Evolutionary conservation across 352 stramenopile species (phyloP).

Genomic region (Peronospora destructor): DNA sequence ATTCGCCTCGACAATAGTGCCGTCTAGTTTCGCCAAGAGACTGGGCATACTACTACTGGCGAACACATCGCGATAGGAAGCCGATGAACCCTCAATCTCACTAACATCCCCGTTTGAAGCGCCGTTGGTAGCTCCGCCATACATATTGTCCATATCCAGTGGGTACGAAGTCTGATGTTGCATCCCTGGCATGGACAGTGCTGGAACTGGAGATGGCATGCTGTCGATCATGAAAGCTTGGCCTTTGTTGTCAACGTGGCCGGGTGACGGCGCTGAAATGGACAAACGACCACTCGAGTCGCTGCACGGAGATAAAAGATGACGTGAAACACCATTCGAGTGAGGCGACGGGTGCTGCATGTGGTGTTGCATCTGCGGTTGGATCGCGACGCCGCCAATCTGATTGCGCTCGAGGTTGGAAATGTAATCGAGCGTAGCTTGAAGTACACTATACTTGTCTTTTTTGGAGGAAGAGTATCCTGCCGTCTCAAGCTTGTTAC

Average conservation of each 20-base stretch:
- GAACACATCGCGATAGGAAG: conserved; percentile 71
- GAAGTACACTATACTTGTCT: conserved; percentile 81
- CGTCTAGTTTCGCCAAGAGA: conserved; percentile 67
- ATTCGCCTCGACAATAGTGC: conserved; percentile 76
- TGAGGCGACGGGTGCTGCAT: conserved; percentile 24
- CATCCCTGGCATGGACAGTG: conserved; percentile 59
- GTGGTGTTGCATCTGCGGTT: conserved; percentile 21
- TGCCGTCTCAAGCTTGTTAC: conserved; percentile 62
- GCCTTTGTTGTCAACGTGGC: conserved; percentile 29
- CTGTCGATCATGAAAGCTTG: conserved; percentile 72
- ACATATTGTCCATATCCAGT: conserved; percentile 54
- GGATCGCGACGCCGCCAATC: conserved; percentile 13
- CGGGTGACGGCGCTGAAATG: conserved; percentile 44
- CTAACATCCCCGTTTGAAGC: conserved; percentile 24
- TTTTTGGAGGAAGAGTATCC: conserved; percentile 76
- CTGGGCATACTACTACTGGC: conserved; percentile 72
- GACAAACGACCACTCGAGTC: conserved; percentile 30
- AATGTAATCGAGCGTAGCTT: conserved; percentile 82
- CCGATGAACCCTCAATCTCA: conserved; percentile 55
- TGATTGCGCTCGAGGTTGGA: conserved; percentile 64
- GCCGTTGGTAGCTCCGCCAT: conserved; percentile 11
- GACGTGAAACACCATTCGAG: conserved; percentile 17
- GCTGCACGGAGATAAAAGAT: conserved; percentile 30
- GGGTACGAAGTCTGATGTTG: conserved; percentile 43
- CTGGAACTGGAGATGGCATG: conserved; percentile 64